Evolutionary conservation across 257 asterid genomes (phyloP).

Genomic region (Jacaranda mimosifolia): DNA sequence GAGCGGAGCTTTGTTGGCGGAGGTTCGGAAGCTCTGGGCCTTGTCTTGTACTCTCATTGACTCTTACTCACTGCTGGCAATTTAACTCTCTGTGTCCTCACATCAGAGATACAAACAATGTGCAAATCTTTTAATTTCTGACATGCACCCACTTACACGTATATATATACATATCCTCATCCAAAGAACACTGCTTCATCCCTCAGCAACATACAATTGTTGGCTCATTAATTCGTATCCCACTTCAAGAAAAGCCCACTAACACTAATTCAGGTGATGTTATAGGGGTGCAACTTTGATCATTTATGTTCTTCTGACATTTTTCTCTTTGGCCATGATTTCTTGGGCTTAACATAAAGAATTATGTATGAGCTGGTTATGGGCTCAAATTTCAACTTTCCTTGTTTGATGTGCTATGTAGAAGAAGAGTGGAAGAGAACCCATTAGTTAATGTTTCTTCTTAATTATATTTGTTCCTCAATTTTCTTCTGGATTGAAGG

Average conservation of each 20-base stretch:
- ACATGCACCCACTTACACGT: no score
- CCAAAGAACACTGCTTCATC: neutral
- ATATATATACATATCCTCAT: no score
- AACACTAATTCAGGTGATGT: neutral
- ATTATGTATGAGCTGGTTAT: no score
- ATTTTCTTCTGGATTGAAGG: neutral
- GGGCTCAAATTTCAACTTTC: neutral
- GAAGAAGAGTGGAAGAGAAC: neutral
- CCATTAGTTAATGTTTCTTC: neutral
- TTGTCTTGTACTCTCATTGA: slow-evolving; percentile 19
- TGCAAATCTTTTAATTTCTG: neutral
- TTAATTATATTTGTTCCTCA: neutral
- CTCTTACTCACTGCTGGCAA: slow-evolving; percentile 18
- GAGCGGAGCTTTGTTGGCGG: slow-evolving; percentile 40
- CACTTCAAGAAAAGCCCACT: neutral
- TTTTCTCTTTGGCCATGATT: neutral
- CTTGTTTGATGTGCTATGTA: neutral
- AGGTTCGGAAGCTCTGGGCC: slow-evolving; percentile 28
- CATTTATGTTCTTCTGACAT: neutral
- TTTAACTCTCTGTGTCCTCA: neutral
- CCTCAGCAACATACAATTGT: neutral
- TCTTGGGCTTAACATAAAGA: neutral
- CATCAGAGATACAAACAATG: slow-evolving; percentile 31
- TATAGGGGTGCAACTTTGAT: neutral
- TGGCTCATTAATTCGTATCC: neutral